Base-by-base conservation (phyloP, 2,329 filamentous ascomycete genomes). In the Ceratocystiopsis minuta region DNA sequence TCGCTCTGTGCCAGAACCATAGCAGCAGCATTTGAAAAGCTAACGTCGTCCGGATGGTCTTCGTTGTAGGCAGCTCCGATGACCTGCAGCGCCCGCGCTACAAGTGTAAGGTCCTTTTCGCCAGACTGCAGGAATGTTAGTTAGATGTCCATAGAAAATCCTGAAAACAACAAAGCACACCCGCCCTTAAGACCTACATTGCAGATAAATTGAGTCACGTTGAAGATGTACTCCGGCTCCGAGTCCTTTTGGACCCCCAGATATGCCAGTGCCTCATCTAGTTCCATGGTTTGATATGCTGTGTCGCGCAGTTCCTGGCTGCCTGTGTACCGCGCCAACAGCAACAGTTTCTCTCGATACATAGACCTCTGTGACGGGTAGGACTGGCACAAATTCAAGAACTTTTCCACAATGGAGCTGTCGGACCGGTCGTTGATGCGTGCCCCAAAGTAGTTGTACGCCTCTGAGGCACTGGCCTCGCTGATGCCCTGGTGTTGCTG, bases 211-310 rank as follows among this genome's bases (percentile, higher is more conserved):
- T 43, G 39, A 1, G 49, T 52, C 1, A 57, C 55, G 38, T 53
- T 49, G 15, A 50, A 37, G 16, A 53, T 54, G 46, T 60, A 61
- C 4, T 48, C 50, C 3, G 52, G 38, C 4, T 50, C 48, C 12
- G 58, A 58, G 24, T 57, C 55, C 43, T 56, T 54, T 48, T 65
- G 46, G 12, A 54, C 45, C 6, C 48, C 50, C 13, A 60, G 59
- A 49, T 60, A 63, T 38, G 51, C 51, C 16, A 66, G 61, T 16
- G 66, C 58, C 36, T 62, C 55, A 37, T 63, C 51, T 15, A 67
- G 17, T 3, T 37, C 40, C 43, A 52, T 48, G 16, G 38, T 39
- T 6, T 48, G 43, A 3, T 42, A n/a, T 1, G 47, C 49, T 12
- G 39, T 31, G 3, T 47, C 46, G 32, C 40, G 39, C 16, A 52